These are phyloP conservation scores for Sphagnum fallax DNA, from an alignment of 228 moss, liverwort and hornwort genomes.

Conservation along the genomic window DNA sequence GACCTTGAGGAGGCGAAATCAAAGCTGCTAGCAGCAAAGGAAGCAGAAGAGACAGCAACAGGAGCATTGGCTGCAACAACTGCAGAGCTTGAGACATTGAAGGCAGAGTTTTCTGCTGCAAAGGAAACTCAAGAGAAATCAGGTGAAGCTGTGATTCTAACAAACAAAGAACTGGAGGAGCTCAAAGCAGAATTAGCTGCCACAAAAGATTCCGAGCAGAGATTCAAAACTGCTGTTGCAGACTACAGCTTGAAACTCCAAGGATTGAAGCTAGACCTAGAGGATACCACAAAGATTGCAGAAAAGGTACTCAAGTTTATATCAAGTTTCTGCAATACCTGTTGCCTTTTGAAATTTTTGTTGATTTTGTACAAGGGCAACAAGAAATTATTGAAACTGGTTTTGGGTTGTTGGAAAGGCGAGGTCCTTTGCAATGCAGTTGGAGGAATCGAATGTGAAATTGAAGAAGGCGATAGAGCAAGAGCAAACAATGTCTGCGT, in stretches of 20 bases:
- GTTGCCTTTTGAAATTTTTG: background rate
- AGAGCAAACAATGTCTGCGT: constrained; percentile 53
- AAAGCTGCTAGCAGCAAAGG: constrained; percentile 7
- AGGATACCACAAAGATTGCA: constrained; percentile 34
- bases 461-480: constrained; percentile 36
- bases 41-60: constrained; percentile 45
- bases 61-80: constrained; percentile 35
- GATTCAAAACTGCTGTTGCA: constrained; percentile 49
- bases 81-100: constrained; percentile 39
- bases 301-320: constrained; percentile 34
- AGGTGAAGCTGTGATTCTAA: constrained; percentile 45
- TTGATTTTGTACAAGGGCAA: background rate
- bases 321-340: background rate
- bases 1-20: constrained; percentile 41
- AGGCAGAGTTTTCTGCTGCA: constrained; percentile 24
- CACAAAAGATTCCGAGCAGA: constrained; percentile 43
- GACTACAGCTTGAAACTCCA: constrained; percentile 59
- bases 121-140: constrained; percentile 44
- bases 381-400: no score
- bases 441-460: constrained; percentile 46
- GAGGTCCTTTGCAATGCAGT: constrained; percentile 38
- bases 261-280: constrained; percentile 42
- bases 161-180: constrained; percentile 42
- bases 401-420: constrained; percentile 18
- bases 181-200: constrained; percentile 26